Conservation (phyloP, 2,329 filamentous ascomycete species). For the Thielaviopsis musarum region DNA sequence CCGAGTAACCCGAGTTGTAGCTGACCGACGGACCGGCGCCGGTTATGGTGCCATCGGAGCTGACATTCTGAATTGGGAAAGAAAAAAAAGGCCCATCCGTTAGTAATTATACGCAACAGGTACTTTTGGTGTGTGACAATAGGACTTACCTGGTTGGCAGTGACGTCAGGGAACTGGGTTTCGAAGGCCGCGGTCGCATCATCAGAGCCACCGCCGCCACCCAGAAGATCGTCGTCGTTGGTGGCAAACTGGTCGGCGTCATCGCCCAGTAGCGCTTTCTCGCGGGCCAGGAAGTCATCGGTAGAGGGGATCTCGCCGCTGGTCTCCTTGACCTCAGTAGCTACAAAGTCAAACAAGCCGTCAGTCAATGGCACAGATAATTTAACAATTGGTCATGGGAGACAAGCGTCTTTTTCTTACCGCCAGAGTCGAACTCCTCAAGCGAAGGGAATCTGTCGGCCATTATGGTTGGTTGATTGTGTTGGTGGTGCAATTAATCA, state of each 20-base stretch:
- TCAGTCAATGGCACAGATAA: slow-evolving; percentile 6
- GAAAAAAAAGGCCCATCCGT: not conserved
- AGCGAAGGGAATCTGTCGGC: slow-evolving; percentile 65
- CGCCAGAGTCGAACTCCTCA: slow-evolving; percentile 57
- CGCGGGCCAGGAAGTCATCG: slow-evolving; percentile 79
- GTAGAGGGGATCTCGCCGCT: slow-evolving; percentile 38
- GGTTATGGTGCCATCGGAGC: slow-evolving; percentile 65
- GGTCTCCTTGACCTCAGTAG: slow-evolving; percentile 44
- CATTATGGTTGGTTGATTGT: slow-evolving; percentile 28
- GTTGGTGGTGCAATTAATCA: not conserved
- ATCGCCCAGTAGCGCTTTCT: slow-evolving; percentile 79
- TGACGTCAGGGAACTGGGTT: slow-evolving; percentile 76
- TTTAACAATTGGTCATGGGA: not conserved
- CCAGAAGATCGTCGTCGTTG: slow-evolving; percentile 42
- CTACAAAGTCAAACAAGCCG: slow-evolving; percentile 23
- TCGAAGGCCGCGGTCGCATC: slow-evolving; percentile 74
- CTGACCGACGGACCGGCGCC: slow-evolving; percentile 38
- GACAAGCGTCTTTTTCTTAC: slow-evolving; percentile 22
- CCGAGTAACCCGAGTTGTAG: slow-evolving; percentile 45
- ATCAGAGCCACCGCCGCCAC: slow-evolving; percentile 39
- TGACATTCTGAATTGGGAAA: slow-evolving; percentile 40
- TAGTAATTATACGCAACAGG: not conserved
- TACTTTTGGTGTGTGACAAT: not conserved
- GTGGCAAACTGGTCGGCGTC: slow-evolving; percentile 84
- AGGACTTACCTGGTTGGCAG: slow-evolving; percentile 46